These are phyloP conservation scores for Cladosporium halotolerans DNA, from an alignment of 2,329 filamentous ascomycete species.

Conservation along the genomic window DNA sequence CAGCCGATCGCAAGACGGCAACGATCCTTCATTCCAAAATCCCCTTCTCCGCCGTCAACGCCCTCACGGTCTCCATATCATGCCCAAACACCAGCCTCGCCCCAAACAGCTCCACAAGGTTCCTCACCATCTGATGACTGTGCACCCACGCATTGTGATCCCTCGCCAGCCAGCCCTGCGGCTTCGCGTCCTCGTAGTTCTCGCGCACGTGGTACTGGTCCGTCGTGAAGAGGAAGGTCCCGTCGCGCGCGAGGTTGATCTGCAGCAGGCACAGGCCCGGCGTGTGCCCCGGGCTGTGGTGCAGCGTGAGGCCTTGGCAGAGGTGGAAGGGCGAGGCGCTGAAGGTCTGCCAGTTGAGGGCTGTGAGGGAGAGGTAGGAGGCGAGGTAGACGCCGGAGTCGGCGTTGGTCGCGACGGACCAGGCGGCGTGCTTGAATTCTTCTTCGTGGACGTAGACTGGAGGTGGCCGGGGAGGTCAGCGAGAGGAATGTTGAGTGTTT, in stretches of 20 bases:
- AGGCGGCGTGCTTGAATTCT: conserved; percentile 34
- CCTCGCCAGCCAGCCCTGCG: conserved; percentile 34
- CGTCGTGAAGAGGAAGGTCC: conserved; percentile 34
- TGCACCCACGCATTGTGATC: conserved; percentile 33
- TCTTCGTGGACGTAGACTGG: conserved; percentile 34
- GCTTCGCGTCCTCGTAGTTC: conserved; percentile 30
- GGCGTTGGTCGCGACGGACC: conserved; percentile 31
- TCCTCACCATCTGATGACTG: conserved; percentile 22
- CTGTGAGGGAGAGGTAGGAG: conserved; percentile 1
- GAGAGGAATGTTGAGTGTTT: not conserved
- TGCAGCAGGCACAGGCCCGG: conserved; percentile 33
- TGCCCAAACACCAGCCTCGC: conserved; percentile 22
- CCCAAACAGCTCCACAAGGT: conserved; percentile 18
- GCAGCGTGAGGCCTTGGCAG: conserved; percentile 29
- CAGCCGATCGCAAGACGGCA: no score
- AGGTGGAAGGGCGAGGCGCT: conserved; percentile 29
- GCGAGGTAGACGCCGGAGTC: conserved; percentile 25
- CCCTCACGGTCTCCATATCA: conserved; percentile 15
- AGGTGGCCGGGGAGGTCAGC: not conserved
- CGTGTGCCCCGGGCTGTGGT: conserved; percentile 33
- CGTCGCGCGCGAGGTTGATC: conserved; percentile 30
- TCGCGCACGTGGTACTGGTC: conserved; percentile 35
- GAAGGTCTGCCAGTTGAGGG: conserved; percentile 29
- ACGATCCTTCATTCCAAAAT: not conserved
- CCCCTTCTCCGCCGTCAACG: not conserved